A percentile compares a stretch with the other conserved stretches of the same genome.
Conservation (phyloP, 2,329 filamentous ascomycete genomes). For the Clonostachys sp. region DNA sequence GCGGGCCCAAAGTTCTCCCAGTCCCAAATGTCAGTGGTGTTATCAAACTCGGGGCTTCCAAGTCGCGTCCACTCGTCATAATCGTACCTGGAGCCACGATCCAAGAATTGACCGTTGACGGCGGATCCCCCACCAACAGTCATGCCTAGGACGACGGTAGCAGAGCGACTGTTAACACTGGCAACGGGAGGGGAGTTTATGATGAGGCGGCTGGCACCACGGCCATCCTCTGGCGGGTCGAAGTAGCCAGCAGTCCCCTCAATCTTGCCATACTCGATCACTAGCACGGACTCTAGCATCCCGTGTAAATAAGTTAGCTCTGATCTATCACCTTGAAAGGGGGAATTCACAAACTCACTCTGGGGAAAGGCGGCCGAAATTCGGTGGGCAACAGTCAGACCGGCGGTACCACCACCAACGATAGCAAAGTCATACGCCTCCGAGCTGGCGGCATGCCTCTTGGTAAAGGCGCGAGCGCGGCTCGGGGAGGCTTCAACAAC, state of each 20-base stretch:
- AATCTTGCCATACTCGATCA: constrained; percentile 11
- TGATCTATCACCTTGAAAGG: background rate
- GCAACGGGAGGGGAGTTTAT: constrained; percentile 15
- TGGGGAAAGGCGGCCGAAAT: constrained; percentile 18
- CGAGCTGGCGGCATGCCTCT: constrained; percentile 16
- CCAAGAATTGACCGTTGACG: constrained; percentile 30
- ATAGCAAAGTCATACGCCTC: constrained; percentile 21
- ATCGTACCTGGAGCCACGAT: constrained; percentile 25
- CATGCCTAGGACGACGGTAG: constrained; percentile 20
- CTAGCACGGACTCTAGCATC: constrained; percentile 7
- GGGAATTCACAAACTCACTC: constrained; percentile 7
- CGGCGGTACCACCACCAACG: constrained; percentile 22
- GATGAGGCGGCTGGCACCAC: constrained; percentile 12
- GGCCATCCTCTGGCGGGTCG: constrained; percentile 15
- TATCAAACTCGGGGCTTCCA: constrained; percentile 14
- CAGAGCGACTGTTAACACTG: constrained; percentile 16
- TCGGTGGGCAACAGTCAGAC: constrained; percentile 24
- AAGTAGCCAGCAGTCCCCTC: constrained; percentile 14
- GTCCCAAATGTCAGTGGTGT: constrained; percentile 19
- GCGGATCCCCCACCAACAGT: constrained; percentile 27
- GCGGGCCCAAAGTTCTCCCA: constrained; percentile 26
- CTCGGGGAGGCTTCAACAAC: constrained; percentile 10
- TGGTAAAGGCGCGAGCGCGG: constrained; percentile 6
- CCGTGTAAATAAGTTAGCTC: background rate
- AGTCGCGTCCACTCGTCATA: constrained; percentile 26